These are phyloP conservation scores for Stachybotrys chlorohalonatus DNA, from an alignment of 2,329 filamentous ascomycete species.

Conservation along the genomic window DNA sequence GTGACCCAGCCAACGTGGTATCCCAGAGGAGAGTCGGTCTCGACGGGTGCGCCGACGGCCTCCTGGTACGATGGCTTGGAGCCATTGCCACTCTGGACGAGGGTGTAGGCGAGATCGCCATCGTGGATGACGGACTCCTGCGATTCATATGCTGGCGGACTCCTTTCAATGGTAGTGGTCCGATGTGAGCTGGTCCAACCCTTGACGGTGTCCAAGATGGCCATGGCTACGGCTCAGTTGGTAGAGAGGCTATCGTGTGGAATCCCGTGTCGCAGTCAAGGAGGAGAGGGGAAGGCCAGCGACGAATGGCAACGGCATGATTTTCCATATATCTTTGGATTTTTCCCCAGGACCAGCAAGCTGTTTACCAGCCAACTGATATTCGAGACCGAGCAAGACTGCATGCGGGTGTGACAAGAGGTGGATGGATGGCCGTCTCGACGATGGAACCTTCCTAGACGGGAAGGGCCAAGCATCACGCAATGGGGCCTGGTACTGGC, in stretches of 20 bases:
- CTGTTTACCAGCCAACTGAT: not conserved
- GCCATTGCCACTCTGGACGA: slow-evolving; percentile 37
- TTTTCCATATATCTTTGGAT: not conserved
- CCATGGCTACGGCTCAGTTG: not conserved
- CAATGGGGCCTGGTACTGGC: not conserved
- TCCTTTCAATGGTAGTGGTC: not conserved
- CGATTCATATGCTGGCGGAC: slow-evolving; percentile 19
- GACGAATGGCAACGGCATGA: not conserved
- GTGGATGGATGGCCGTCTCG: not conserved
- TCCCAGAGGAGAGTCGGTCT: slow-evolving; percentile 47
- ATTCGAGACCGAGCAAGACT: not conserved
- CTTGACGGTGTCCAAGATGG: not conserved
- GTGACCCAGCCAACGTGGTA: slow-evolving; percentile 48
- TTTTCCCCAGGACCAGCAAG: not conserved
- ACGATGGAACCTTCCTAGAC: not conserved
- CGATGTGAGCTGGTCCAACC: not conserved
- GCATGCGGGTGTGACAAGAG: not conserved
- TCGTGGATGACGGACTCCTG: slow-evolving; percentile 17
- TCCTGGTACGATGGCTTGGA: slow-evolving; percentile 47
- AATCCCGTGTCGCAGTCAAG: not conserved
- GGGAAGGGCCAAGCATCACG: slow-evolving; percentile 1
- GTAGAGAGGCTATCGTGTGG: not conserved
- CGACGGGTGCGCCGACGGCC: slow-evolving; percentile 52
- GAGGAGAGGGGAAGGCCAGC: not conserved
- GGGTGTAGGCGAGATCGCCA: slow-evolving; percentile 31